Base-by-base conservation (phyloP, 805 yeast species). In the Dipodascopsis uninucleata region DNA sequence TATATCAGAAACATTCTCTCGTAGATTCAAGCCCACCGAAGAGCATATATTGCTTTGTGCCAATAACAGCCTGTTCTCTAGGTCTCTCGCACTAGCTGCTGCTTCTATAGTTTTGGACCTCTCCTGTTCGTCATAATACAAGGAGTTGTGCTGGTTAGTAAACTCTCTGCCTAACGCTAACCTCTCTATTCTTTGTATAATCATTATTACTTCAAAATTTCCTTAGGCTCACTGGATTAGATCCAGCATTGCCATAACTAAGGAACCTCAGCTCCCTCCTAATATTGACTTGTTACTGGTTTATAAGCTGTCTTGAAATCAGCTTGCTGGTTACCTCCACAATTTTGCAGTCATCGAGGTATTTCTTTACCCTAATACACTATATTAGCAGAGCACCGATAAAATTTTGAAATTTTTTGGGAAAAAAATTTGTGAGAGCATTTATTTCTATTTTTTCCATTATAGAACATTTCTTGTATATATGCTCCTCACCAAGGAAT, bases 141-240 rank as follows among this genome's bases (percentile, higher is more conserved):
- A 5, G 6, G 38, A 28, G 17, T 26, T 17, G 25, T 17, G 22
- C 34, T 26, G 38, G 14, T 17, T 26, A 22, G 38, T 22, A 20
- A 23, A 34, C 16, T 34, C 38, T 4, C 38, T 26, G 12, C 38
- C 38, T 7, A 34, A n/a, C 20, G 38, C 33, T 17, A 34, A 28
- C 24, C 38, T 16, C 10, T 34, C 23, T 20, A 34, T 17, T 10
- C 38, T 26, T 8, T 20, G 38, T 17, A 22, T 34, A 16, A 34
- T 20, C 38, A 34, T 34, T n/a, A n/a, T n/a, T n/a, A n/a, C n/a
- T n/a, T n/a, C n/a, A n/a, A n/a, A n/a, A n/a, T n/a, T n/a, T n/a
- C n/a, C n/a, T n/a, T n/a, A n/a, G n/a, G n/a, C n/a, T n/a, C n/a
- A n/a, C n/a, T n/a, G n/a, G n/a, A n/a, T n/a, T n/a, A n/a, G n/a